Conservation (phyloP, 2,329 filamentous ascomycete genomes). For the Epichloe sibirici region DNA sequence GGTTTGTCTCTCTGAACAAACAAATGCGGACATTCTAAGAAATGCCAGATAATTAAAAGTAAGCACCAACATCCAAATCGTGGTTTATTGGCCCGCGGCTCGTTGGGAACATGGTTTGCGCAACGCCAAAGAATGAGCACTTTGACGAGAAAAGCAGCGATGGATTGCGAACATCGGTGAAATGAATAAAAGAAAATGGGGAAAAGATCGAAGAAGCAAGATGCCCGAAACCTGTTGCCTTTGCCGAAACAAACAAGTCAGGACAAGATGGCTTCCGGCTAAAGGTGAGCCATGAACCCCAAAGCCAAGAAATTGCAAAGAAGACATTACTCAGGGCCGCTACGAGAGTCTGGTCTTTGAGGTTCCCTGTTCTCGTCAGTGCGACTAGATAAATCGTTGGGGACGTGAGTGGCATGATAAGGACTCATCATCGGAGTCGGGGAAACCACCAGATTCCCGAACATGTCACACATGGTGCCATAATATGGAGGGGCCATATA, state of each 20-base stretch:
- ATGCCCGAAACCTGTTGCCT: neutral
- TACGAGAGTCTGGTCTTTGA: neutral
- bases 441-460: slow-evolving; percentile 10
- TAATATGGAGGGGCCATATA: slow-evolving; percentile 12
- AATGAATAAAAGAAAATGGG: neutral
- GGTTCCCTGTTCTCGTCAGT: neutral
- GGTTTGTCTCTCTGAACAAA: neutral
- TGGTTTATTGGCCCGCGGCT: neutral
- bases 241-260: neutral
- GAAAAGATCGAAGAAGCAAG: neutral
- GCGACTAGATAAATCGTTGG: neutral
- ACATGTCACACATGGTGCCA: slow-evolving; percentile 11
- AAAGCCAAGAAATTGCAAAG: neutral
- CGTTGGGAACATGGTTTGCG: too few species aligned
- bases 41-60: neutral
- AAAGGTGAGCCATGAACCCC: neutral
- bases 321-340: neutral
- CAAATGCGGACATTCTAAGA: neutral
- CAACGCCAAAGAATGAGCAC: neutral
- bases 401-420: neutral
- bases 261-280: neutral
- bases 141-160: neutral
- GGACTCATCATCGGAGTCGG: slow-evolving; percentile 12
- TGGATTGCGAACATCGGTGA: neutral
- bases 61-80: neutral